A percentile compares a stretch with the other conserved stretches of the same genome.
These are phyloP conservation scores for Mycena pura DNA, from an alignment of 768 basidiomycete species.

Conservation along the genomic window DNA sequence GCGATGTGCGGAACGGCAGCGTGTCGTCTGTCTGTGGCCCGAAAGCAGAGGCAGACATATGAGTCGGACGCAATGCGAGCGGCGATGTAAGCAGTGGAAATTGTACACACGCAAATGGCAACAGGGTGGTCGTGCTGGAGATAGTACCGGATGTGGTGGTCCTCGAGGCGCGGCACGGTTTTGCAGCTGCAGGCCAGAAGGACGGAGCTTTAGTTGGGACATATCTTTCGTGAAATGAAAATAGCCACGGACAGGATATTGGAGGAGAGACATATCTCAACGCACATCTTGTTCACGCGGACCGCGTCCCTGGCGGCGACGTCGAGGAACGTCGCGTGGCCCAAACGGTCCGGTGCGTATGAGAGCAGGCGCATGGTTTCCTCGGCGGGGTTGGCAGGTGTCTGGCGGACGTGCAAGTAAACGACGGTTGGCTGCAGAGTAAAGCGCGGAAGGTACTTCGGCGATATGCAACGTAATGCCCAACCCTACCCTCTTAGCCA, in stretches of 20 bases:
- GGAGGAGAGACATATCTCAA: constrained; percentile 85
- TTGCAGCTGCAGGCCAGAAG: constrained; percentile 46
- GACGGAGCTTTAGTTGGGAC: constrained; percentile 27
- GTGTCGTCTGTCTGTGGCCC: constrained; percentile 62
- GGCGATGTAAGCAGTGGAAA: too few relatives aligned
- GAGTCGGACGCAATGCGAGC: not conserved
- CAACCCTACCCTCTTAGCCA: constrained; percentile 65
- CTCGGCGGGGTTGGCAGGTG: constrained; percentile 49
- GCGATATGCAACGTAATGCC: constrained; percentile 85
- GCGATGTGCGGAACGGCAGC: constrained; percentile 62
- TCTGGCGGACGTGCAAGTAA: constrained; percentile 48
- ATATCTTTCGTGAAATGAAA: constrained; percentile 60
- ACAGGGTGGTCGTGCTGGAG: constrained; percentile 59
- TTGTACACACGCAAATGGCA: constrained; percentile 63
- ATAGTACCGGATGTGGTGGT: constrained; percentile 63
- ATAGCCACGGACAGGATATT: constrained; percentile 71
- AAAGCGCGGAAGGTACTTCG: constrained; percentile 54
- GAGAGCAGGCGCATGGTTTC: constrained; percentile 71
- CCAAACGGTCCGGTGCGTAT: constrained; percentile 72
- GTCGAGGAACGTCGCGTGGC: constrained; percentile 83
- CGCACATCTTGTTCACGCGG: constrained; percentile 56
- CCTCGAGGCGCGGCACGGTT: constrained; percentile 57
- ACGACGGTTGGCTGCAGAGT: too few relatives aligned
- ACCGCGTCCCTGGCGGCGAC: constrained; percentile 65
- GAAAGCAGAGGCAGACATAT: not conserved